Conservation (phyloP, 2,329 filamentous ascomycete species). For the Apiospora sp. region DNA sequence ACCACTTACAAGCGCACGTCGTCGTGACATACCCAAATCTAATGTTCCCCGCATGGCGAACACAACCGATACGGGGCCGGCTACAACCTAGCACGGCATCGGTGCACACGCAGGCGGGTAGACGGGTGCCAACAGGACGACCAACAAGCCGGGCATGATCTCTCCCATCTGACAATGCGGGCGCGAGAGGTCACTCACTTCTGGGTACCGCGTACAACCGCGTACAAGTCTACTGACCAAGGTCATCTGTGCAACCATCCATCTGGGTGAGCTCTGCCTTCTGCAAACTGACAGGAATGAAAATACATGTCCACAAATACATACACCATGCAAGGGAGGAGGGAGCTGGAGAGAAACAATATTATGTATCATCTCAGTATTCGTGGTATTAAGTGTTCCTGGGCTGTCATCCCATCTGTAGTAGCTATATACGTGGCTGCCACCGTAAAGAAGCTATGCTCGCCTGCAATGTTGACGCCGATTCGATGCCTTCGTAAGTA, state of each 20-base stretch:
- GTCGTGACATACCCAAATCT: not conserved
- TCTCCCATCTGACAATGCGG: not conserved
- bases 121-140: conserved; percentile 9
- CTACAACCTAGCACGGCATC: conserved; percentile 8
- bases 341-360: not conserved
- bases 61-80: conserved; percentile 14
- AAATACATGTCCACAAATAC: too few relatives aligned
- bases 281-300: not conserved
- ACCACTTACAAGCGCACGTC: not conserved
- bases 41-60: conserved; percentile 14
- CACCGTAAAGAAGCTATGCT: conserved; percentile 8
- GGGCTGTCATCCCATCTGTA: not conserved
- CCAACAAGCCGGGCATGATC: conserved; percentile 11
- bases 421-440: conserved; percentile 5
- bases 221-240: not conserved
- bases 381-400: conserved; percentile 13
- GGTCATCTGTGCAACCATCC: not conserved
- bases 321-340: not conserved
- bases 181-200: not conserved
- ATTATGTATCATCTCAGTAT: not conserved
- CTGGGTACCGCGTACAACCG: not conserved
- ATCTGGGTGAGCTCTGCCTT: not conserved
- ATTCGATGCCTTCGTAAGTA: conserved; percentile 17
- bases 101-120: conserved; percentile 7
- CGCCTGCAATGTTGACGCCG: conserved; percentile 14